Percentiles rank a stretch among this genome's conserved stretches.
Evolutionary conservation across 768 basidiomycete genomes (phyloP).

Genomic region (Rubroboletus pulcherrimus): DNA sequence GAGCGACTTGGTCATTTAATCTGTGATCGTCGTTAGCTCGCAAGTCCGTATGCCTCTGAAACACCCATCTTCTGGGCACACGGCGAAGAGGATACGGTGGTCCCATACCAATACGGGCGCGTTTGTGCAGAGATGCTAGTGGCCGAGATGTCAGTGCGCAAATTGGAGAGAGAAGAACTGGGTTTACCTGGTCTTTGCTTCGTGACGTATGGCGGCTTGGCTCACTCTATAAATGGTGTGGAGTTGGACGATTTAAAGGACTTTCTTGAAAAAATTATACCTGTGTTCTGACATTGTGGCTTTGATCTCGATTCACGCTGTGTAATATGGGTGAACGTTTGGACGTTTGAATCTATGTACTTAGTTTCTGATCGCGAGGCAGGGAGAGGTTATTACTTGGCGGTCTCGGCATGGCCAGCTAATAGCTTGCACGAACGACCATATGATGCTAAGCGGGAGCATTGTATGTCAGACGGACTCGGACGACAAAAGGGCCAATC

Average conservation of each 20-base stretch:
- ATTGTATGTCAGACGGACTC: too few relatives aligned
- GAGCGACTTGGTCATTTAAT: background rate
- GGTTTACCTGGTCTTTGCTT: constrained; percentile 5
- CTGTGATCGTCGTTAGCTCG: background rate
- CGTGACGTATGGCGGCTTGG: background rate
- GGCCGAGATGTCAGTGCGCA: background rate
- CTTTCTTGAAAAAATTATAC: background rate
- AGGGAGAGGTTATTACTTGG: background rate
- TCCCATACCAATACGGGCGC: background rate
- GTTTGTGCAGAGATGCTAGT: background rate
- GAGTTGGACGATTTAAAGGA: background rate
- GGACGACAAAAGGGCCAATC: background rate
- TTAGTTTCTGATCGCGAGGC: background rate
- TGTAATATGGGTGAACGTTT: background rate
- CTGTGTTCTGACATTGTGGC: background rate
- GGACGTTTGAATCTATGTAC: background rate
- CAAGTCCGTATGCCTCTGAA: background rate
- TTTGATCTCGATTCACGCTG: background rate
- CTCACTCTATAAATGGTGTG: background rate
- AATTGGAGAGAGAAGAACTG: background rate
- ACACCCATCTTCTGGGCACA: background rate
- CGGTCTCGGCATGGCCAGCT: background rate
- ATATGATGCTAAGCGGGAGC: background rate
- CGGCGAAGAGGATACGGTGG: background rate
- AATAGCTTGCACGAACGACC: background rate